Conservation (phyloP, 2,329 filamentous ascomycete species). For the Grosmannia serpens region DNA sequence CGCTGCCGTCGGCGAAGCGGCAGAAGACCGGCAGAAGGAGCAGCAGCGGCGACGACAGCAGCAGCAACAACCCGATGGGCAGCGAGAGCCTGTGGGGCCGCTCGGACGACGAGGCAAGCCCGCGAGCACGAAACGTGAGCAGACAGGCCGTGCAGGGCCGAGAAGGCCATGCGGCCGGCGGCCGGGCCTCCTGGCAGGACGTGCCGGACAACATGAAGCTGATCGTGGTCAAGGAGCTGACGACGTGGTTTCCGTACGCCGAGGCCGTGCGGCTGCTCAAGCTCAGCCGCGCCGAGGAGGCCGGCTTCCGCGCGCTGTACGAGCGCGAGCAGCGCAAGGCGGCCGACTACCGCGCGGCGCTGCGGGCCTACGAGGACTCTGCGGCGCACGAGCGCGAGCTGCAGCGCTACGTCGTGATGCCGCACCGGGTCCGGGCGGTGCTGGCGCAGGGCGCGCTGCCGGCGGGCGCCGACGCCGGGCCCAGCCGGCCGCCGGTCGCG, state of each 20-base stretch:
- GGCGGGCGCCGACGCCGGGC: not conserved
- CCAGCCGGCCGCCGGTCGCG: not conserved
- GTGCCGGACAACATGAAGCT: conserved; percentile 11
- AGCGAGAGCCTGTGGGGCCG: not conserved
- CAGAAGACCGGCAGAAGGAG: not conserved
- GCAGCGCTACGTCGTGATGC: not conserved
- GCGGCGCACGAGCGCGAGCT: not conserved
- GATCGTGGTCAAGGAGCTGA: conserved; percentile 10
- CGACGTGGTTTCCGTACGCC: not conserved
- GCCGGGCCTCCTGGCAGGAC: conserved; percentile 1
- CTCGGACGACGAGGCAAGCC: not conserved
- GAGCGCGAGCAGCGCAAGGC: conserved; percentile 1
- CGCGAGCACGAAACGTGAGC: not conserved
- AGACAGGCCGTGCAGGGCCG: not conserved
- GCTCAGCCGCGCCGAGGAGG: conserved; percentile 2
- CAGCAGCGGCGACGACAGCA: not conserved
- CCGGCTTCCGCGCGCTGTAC: conserved; percentile 7
- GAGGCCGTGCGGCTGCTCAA: not conserved
- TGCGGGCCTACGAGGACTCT: not conserved
- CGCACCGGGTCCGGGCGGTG: not conserved
- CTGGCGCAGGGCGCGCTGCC: too few relatives aligned
- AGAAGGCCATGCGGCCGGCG: not conserved
- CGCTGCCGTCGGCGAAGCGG: not conserved
- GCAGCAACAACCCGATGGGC: not conserved
- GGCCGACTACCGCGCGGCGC: not conserved